These are phyloP conservation scores for Cicer pinnatifidum DNA, from an alignment of 306 rosid genomes.

Conservation along the genomic window DNA sequence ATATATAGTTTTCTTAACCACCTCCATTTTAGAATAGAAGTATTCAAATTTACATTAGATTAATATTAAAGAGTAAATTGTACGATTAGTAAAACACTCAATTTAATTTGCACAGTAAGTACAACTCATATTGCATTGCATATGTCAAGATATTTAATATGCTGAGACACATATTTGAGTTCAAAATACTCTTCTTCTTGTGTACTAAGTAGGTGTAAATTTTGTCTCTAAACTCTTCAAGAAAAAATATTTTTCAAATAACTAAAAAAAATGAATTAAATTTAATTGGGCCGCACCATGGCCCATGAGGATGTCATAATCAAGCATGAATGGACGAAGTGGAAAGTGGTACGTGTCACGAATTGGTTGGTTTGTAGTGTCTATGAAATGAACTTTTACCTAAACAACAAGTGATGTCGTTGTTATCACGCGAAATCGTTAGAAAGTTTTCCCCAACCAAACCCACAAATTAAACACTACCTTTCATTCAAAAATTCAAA, in stretches of 20 bases:
- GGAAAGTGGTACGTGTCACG: constrained; percentile 46
- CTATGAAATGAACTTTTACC: constrained; percentile 54
- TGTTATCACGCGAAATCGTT: constrained; percentile 65
- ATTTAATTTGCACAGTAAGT: no score
- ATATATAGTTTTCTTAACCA: not conserved
- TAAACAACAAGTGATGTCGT: constrained; percentile 66
- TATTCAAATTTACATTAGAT: not conserved
- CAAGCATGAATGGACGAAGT: constrained; percentile 40
- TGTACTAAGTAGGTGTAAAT: no score
- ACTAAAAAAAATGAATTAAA: no score
- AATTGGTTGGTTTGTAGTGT: constrained; percentile 40
- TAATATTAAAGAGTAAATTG: constrained; percentile 20
- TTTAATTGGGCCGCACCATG: no score
- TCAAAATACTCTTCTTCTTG: no score
- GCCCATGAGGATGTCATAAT: constrained; percentile 32
- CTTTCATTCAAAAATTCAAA: no score
- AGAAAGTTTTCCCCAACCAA: constrained; percentile 51
- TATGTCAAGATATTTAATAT: no score
- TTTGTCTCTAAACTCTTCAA: no score
- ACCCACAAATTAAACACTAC: constrained; percentile 1
- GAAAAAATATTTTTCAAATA: no score
- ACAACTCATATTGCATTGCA: no score
- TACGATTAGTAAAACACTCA: not conserved
- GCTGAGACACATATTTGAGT: no score
- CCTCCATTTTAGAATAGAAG: not conserved